Conservation (phyloP, 139 green algal genomes). For the Chlamydomonas sp. region DNA sequence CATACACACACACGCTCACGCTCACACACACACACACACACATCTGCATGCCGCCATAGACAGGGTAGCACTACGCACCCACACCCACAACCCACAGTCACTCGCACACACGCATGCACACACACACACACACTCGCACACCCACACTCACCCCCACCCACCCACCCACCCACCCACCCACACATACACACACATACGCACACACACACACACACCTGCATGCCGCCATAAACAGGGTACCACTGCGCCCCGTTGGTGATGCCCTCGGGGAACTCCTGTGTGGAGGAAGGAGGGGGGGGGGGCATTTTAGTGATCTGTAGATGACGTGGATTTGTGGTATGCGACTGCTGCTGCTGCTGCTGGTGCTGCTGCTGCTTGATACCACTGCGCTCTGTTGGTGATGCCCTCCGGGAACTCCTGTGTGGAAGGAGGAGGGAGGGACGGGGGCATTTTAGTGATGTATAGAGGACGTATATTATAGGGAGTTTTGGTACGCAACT, state of each 20-base stretch:
- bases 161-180: too few species aligned
- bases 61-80: background rate
- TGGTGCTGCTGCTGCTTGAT: conserved; percentile 27
- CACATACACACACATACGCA: too few species aligned
- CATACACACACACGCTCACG: too few species aligned
- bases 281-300: background rate
- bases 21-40: background rate
- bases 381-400: conserved; percentile 89
- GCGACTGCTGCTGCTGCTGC: background rate
- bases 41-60: background rate
- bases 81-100: background rate
- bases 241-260: conserved; percentile 87
- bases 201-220: conserved; percentile 46
- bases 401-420: conserved; percentile 73
- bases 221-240: conserved; percentile 86
- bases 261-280: conserved; percentile 65
- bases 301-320: too few species aligned
- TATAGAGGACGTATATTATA: too few species aligned
- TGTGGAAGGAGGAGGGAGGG: background rate
- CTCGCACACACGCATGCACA: too few species aligned
- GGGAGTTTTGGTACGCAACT: too few species aligned
- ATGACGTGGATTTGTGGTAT: too few species aligned
- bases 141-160: too few species aligned
- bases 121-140: too few species aligned
- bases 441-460: too few species aligned